Base-by-base conservation (phyloP, 306 rosid species). In the Rosa rugosa region DNA sequence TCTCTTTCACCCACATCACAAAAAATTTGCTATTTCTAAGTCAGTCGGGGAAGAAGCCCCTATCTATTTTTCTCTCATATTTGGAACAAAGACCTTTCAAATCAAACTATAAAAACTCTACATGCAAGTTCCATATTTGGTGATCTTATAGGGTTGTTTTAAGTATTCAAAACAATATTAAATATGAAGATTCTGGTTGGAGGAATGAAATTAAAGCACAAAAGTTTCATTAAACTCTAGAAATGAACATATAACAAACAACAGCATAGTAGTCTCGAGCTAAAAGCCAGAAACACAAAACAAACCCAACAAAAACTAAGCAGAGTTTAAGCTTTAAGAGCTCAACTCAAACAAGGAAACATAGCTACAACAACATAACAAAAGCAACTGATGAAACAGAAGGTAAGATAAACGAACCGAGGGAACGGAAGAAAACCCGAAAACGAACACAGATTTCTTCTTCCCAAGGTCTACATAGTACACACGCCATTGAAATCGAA, bases 391-490 rank as follows among this genome's bases (percentile, higher is more conserved):
- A 64, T 23, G 63, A 67, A 68, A 57, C 11, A 75, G 72, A 57
- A 80, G 68, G 83, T 77, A 22, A 83, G 49, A 77, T 25, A 54
- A 76, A 80, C 80, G 75, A 84, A 51, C 83, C 87, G 75, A 79
- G 84, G 86, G 77, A 82, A 47, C 46, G 38, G 79, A 80, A 80
- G 18, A 34, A 80, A 83, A 84, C 87, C 91, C 88, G 91, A 84
- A 86, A 75, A 78, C 71, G 76, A 45, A 77, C 72, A 79, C 87
- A 86, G 88, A 83, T 83, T 83, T 85, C 89, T 81, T 84, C 85
- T 63, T 73, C 87, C 87, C 85, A 71, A 79, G 87, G 86, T 67
- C 25, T 67, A 67, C 49, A 62, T 31, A 31, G 36, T 31, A 31
- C 36, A 31, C 42, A 63, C 2, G 83, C 93, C 94, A 85, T 84